Evolutionary conservation across 352 stramenopile genomes (phyloP).

Genomic region (Globisporangium uncinulatum): DNA sequence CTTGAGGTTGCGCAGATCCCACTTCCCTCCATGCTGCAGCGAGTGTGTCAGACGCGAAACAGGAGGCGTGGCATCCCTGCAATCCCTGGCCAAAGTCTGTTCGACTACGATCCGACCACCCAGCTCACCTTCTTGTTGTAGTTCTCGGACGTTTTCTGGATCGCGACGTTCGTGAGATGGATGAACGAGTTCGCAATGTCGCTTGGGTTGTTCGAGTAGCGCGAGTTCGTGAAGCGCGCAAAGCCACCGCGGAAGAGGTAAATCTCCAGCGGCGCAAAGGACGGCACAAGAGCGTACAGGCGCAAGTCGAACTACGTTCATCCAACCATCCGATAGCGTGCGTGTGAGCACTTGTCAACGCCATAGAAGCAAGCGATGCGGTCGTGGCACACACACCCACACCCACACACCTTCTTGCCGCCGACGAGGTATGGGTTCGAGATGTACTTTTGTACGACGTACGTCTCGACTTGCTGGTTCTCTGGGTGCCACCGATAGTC

Average conservation of each 20-base stretch:
- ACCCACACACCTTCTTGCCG: slow-evolving; percentile 79
- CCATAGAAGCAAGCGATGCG: neutral
- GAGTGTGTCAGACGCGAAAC: neutral
- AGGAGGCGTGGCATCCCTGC: too few species aligned
- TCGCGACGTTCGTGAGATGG: slow-evolving; percentile 93
- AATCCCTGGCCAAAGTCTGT: neutral
- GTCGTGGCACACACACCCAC: neutral
- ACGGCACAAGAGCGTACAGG: slow-evolving; percentile 91
- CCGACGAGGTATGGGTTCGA: slow-evolving; percentile 91
- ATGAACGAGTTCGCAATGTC: slow-evolving; percentile 91
- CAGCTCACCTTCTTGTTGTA: slow-evolving; percentile 83
- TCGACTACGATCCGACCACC: neutral
- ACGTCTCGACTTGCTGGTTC: slow-evolving; percentile 85
- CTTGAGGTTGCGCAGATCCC: slow-evolving; percentile 89
- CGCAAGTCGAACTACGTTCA: slow-evolving; percentile 83
- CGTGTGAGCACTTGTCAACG: neutral
- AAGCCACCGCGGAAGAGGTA: slow-evolving; percentile 91
- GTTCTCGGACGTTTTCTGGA: slow-evolving; percentile 93
- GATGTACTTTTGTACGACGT: slow-evolving; percentile 94
- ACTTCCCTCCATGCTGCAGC: slow-evolving; percentile 84
- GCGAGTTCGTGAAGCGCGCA: slow-evolving; percentile 87
- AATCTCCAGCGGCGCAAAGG: slow-evolving; percentile 89
- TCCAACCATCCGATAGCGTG: neutral
- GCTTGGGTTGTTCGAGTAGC: slow-evolving; percentile 86
- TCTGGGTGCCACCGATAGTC: slow-evolving; percentile 79